Evolutionary conservation across 345 rosid species (phyloP).

Genomic region (Populus euphratica): DNA sequence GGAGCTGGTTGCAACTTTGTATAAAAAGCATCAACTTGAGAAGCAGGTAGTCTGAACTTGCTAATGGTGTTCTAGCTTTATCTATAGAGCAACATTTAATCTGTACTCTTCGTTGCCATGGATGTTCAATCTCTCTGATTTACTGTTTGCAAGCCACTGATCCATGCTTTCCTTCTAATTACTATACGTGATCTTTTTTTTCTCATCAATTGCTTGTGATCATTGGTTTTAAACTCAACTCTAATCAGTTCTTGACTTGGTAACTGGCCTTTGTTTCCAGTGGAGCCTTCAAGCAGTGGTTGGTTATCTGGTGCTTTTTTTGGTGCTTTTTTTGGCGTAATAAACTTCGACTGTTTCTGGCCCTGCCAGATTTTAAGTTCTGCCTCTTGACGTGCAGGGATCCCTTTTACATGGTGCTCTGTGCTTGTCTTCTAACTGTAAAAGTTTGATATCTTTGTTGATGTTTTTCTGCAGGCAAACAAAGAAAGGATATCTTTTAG

Average conservation of each 20-base stretch:
- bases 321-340: neutral
- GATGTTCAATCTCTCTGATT: neutral
- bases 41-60: constrained; percentile 63
- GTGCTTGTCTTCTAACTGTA: neutral
- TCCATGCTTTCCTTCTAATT: neutral
- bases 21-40: constrained; percentile 82
- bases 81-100: neutral
- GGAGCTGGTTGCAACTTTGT: constrained; percentile 70
- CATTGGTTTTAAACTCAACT: neutral
- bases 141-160: neutral
- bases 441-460: neutral
- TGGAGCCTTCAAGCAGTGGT: neutral
- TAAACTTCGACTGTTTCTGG: neutral
- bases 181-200: neutral
- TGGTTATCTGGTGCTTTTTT: neutral
- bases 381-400: neutral
- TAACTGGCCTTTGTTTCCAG: neutral
- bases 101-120: neutral
- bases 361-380: neutral
- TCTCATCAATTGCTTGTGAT: neutral
- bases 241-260: neutral
- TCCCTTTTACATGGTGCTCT: neutral
- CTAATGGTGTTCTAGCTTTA: neutral
- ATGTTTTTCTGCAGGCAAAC: constrained; percentile 53
- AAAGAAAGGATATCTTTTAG: constrained; percentile 86